Conservation (phyloP, 768 basidiomycete species). For the Boletellus emodensis region DNA sequence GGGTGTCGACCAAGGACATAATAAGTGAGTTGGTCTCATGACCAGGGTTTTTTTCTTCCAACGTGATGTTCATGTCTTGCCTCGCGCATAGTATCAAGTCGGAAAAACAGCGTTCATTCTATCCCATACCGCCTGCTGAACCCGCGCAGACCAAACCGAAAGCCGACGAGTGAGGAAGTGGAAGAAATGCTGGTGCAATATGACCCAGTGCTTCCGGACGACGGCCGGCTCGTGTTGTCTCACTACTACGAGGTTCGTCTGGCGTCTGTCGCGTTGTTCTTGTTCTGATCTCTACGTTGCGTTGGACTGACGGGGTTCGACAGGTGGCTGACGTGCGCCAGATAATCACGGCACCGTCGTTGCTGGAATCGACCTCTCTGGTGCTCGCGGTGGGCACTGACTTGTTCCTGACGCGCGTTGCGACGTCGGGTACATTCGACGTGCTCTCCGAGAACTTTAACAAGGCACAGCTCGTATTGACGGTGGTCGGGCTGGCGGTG, state of each 20-base stretch:
- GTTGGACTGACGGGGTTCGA: background rate
- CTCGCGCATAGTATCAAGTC: slow-evolving; percentile 61
- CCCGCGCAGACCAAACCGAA: slow-evolving; percentile 76
- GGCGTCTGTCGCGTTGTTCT: slow-evolving; percentile 7
- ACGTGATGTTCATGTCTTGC: background rate
- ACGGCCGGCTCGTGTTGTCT: slow-evolving; percentile 55
- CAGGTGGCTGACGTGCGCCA: slow-evolving; percentile 67
- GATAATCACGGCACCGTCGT: slow-evolving; percentile 75
- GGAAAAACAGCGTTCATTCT: slow-evolving; percentile 66
- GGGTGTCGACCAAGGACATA: slow-evolving; percentile 82
- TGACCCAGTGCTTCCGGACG: slow-evolving; percentile 72
- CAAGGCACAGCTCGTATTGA: slow-evolving; percentile 85
- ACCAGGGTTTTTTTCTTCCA: background rate
- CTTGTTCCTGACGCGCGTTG: slow-evolving; percentile 79
- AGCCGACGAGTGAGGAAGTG: slow-evolving; percentile 69
- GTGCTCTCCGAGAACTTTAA: slow-evolving; percentile 90
- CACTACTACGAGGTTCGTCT: slow-evolving; percentile 50
- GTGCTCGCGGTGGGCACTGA: slow-evolving; percentile 86
- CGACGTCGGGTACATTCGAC: slow-evolving; percentile 90
- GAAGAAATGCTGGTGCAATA: slow-evolving; percentile 88
- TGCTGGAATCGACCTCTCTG: slow-evolving; percentile 89
- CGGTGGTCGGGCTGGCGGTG: slow-evolving; percentile 61
- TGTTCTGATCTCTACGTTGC: background rate
- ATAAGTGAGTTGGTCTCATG: slow-evolving; percentile 52
- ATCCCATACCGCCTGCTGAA: slow-evolving; percentile 73